Percentiles rank a stretch among this genome's conserved stretches.
Evolutionary conservation across 805 yeast genomes (phyloP).

Genomic region (Candida ovalis): DNA sequence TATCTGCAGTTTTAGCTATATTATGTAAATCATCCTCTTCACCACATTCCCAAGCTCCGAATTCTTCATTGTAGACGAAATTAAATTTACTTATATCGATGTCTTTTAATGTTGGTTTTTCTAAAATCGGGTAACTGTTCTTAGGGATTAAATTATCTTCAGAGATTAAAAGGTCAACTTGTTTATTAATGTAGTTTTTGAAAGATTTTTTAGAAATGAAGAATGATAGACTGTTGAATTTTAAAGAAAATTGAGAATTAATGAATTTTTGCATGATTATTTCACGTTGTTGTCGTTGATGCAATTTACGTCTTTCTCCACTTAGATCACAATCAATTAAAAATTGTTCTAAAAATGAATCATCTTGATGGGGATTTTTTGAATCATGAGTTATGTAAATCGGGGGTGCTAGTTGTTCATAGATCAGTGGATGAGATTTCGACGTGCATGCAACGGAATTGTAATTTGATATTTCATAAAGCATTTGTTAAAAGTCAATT

Average conservation of each 20-base stretch:
- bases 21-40: slow-evolving; percentile 14
- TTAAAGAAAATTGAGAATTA: slow-evolving; percentile 1
- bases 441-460: background rate
- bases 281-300: slow-evolving; percentile 9
- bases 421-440: slow-evolving; percentile 25
- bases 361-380: slow-evolving; percentile 17
- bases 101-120: slow-evolving; percentile 19
- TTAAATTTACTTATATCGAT: slow-evolving; percentile 11
- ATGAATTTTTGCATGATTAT: slow-evolving; percentile 1
- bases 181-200: slow-evolving; percentile 6
- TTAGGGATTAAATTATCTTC: slow-evolving; percentile 12
- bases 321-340: slow-evolving; percentile 23
- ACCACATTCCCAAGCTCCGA: slow-evolving; percentile 13
- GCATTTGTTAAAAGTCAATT: background rate
- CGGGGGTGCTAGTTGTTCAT: slow-evolving; percentile 17
- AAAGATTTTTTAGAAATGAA: background rate
- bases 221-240: background rate
- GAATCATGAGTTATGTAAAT: slow-evolving; percentile 13
- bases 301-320: slow-evolving; percentile 18
- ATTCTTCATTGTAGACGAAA: slow-evolving; percentile 12
- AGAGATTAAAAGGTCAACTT: slow-evolving; percentile 14
- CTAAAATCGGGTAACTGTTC: slow-evolving; percentile 19
- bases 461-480: background rate
- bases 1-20: slow-evolving; percentile 19
- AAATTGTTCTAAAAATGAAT: slow-evolving; percentile 16